Conservation (phyloP, 2,329 filamentous ascomycete genomes). For the Talaromyces sp. region DNA sequence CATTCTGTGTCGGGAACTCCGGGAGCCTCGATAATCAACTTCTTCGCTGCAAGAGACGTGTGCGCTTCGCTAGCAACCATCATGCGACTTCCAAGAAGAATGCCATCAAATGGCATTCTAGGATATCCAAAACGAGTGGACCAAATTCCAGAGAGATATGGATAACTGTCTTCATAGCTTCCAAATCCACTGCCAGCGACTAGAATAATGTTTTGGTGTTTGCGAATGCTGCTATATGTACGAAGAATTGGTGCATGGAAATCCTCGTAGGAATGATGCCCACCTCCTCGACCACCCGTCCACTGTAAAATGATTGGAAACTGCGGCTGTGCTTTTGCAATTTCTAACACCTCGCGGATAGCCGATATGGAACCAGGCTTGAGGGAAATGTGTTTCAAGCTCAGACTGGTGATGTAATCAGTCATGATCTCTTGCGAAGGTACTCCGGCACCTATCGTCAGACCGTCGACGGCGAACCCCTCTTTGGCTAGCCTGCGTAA, state of each 20-base stretch:
- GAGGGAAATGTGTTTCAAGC: slow-evolving; percentile 88
- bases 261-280: slow-evolving; percentile 91
- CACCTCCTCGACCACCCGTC: slow-evolving; percentile 90
- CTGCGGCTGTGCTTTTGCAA: slow-evolving; percentile 85
- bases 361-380: slow-evolving; percentile 87
- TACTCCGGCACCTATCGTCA: slow-evolving; percentile 89
- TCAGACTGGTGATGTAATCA: slow-evolving; percentile 88
- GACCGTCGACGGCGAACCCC: slow-evolving; percentile 83
- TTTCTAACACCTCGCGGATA: slow-evolving; percentile 85
- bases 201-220: slow-evolving; percentile 80
- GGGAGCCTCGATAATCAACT: slow-evolving; percentile 80
- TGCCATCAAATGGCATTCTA: slow-evolving; percentile 90
- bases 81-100: slow-evolving; percentile 84
- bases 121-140: slow-evolving; percentile 80
- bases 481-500: slow-evolving; percentile 58
- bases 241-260: slow-evolving; percentile 87
- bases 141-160: slow-evolving; percentile 87
- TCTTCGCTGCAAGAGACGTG: slow-evolving; percentile 80
- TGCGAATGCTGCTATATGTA: slow-evolving; percentile 85
- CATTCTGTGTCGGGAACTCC: slow-evolving; percentile 78
- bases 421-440: slow-evolving; percentile 89
- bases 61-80: slow-evolving; percentile 92
- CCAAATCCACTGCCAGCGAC: slow-evolving; percentile 90
- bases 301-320: slow-evolving; percentile 91
- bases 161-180: slow-evolving; percentile 82